Evolutionary conservation across 306 rosid genomes (phyloP), one percentile per base, ranked within the genome.

Genomic region (Quercus ilex): DNA sequence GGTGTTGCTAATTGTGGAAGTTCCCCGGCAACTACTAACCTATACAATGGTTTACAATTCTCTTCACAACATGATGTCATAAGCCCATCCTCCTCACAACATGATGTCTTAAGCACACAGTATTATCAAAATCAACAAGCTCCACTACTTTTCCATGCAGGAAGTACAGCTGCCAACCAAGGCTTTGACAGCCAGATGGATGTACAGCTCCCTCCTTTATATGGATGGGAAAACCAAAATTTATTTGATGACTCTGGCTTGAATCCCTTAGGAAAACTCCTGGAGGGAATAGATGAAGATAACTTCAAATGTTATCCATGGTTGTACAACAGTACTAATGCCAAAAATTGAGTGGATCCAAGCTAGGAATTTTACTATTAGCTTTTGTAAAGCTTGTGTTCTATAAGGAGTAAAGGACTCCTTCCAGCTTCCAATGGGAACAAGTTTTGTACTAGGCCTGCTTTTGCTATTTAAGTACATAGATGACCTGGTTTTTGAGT

Each of bases 271-370:
- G 90, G 85, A 74, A 87, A 70, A 64, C 86, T 88, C 80, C 82
- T 93, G 59, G 79, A 86, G 6, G 91, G 83, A 77, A 89, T 86
- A 72, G 89, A 86, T 77, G 87, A 83, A 79, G 90, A 88, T 68
- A 87, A 78, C 33, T 86, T 85, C 79, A 64, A 74, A 72, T 73
- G 80, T 46, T 80, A 83, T 74, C 92, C 93, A 35, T 87, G 93
- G 86, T 85, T 79, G 79, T 81, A 83, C 82, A 85, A 77, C 26
- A 74, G 74, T 78, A 83, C 74, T 28, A 26, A 28, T 55, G 30
- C 65, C 79, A 79, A 55, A 81, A 83, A 64, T 83, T 81, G 43
- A 69, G 68, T 56, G 55, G 62, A 28, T 81, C 74, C 62, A 62
- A 78, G 56, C 20, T 75, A 74, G 63, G 60, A 64, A 49, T 56